These are phyloP conservation scores for Scenedesmus sp. DNA, from an alignment of 163 green algal genomes.

Conservation along the genomic window DNA sequence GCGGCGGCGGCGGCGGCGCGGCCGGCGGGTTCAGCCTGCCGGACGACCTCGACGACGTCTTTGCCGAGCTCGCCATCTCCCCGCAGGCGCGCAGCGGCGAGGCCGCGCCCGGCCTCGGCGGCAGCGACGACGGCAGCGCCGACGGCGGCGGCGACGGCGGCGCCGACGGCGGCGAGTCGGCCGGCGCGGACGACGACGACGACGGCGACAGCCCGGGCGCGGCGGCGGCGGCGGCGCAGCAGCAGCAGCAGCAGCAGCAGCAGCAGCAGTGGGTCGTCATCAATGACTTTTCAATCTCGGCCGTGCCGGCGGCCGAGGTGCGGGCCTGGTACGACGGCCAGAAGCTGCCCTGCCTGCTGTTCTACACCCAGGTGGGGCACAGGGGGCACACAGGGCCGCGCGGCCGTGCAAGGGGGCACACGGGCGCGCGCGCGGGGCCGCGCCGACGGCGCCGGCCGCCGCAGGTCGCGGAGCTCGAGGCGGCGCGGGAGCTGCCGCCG, in stretches of 20 bases:
- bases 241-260: conserved; percentile 15
- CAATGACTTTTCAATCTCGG: conserved; percentile 86
- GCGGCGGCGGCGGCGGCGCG: neutral
- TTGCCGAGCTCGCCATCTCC: conserved; percentile 33
- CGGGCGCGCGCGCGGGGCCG: too few species aligned
- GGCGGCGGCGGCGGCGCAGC: neutral
- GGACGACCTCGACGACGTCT: conserved; percentile 56
- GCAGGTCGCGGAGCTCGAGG: neutral
- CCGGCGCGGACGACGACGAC: neutral
- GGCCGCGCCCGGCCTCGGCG: too few species aligned
- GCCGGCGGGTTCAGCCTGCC: conserved; percentile 8
- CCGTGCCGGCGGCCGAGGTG: conserved; percentile 63
- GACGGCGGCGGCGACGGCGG: neutral
- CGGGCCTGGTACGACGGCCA: conserved; percentile 66
- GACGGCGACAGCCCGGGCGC: neutral
- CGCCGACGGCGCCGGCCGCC: too few species aligned
- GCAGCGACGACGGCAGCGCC: neutral
- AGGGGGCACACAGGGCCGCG: too few species aligned
- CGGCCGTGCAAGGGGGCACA: too few species aligned
- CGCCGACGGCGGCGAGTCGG: too few species aligned
- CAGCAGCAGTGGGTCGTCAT: conserved; percentile 78
- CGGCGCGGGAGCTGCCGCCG: neutral
- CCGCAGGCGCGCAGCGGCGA: neutral
- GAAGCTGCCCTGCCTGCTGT: conserved; percentile 86
- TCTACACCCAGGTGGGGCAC: conserved; percentile 71